Evolutionary conservation across 108 stramenopile genomes (phyloP), one percentile per base, ranked within the genome.

Genomic region (Aureococcus anophagefferens): DNA sequence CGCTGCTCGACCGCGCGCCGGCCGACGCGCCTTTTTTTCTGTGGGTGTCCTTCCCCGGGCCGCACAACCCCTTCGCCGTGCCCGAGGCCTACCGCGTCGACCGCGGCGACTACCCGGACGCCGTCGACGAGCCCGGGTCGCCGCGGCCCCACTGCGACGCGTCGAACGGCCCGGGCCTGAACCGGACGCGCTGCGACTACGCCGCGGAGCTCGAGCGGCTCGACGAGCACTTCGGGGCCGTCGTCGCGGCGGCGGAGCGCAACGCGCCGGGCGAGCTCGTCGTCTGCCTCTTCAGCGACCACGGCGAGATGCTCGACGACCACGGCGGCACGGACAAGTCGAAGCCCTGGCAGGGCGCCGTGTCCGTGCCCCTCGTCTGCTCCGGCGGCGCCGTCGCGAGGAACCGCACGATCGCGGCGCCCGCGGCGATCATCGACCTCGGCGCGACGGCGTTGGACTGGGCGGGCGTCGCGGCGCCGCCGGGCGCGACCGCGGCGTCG

Each of bases 261-360:
- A 71, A 36, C 70, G 74, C 33, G 68, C 77, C 76, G 44, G 77
- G 79, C 33, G 83, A 78, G 5, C 75, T 72, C 51, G 81, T 84
- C 30, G 46, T 84, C 36, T 84, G 82, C 36, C 83, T 81, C 30
- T 81, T 81, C 25, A 75, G 81, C 33, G 83, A 84, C 35, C 83
- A 84, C 62, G 64, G 82, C 45, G 83, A 84, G 64, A 84, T 81
- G 14, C 35, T 84, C 5, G 83, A 78, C 9, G 73, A 82, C 32
- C 80, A 82, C 35, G 77, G 79, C 29, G 45, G 40, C 40, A 13
- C 13, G n/a, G n/a, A n/a, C n/a, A n/a, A n/a, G n/a, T n/a, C n/a
- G n/a, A n/a, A n/a, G n/a, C n/a, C 77, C 28, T 77, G 77, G 77
- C 68, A 68, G 29, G 77, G 65, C 13, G 30, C 72, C 16, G 72